phyloP scores from a whole-genome alignment of 108 stramenopile species.

The Nitzschia putrida region DNA sequence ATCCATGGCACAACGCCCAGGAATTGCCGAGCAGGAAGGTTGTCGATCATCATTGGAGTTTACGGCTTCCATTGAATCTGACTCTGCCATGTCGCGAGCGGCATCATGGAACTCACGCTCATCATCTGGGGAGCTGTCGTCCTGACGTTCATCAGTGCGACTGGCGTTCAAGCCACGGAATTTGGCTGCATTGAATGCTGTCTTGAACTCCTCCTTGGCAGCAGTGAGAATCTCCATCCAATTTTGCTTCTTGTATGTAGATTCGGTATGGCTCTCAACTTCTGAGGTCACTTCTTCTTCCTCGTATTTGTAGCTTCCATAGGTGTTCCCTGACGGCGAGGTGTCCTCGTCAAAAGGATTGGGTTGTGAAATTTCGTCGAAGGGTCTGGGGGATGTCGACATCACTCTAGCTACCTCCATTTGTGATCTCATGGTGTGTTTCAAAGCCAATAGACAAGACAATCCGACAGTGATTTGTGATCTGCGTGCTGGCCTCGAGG shows the following conservation, averaged over 20 bases:
- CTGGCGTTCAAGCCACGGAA: background rate
- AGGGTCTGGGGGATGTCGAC: background rate
- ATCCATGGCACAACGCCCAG: constrained; percentile 3
- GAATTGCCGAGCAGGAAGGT: background rate
- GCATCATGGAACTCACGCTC: constrained; percentile 4
- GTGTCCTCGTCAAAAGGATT: background rate
- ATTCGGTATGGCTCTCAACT: background rate
- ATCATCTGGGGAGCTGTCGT: background rate
- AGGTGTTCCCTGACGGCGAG: background rate
- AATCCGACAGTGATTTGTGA: too few species aligned
- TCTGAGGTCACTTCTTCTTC: background rate
- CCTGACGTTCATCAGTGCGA: background rate
- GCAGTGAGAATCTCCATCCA: background rate
- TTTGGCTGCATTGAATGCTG: background rate
- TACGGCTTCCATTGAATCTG: background rate
- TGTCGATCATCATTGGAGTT: background rate
- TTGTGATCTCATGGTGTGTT: too few species aligned
- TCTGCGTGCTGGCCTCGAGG: too few species aligned
- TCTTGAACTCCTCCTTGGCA: background rate
- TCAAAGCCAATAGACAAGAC: too few species aligned
- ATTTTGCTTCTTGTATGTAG: background rate
- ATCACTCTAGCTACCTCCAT: too few species aligned
- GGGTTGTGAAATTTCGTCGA: background rate
- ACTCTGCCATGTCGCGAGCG: background rate
- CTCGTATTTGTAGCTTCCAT: background rate